Conservation (phyloP, 1,284 basidiomycete genomes). For the Melampsora occidentalis region DNA sequence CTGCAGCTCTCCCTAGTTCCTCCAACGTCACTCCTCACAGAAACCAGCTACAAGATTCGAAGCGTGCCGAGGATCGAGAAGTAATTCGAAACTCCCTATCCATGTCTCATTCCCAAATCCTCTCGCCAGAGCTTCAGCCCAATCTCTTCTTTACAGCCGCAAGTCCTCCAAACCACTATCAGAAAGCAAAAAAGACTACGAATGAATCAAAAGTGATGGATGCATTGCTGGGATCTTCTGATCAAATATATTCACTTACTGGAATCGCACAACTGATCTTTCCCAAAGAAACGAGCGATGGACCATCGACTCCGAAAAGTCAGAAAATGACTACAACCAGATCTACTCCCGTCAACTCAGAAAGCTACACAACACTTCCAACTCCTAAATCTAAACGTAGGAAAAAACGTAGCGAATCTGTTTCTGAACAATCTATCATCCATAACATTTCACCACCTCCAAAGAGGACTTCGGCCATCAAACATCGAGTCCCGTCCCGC, state of each 20-base stretch:
- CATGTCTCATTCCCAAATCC: constrained; percentile 5
- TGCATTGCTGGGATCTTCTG: constrained; percentile 1
- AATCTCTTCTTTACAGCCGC: neutral
- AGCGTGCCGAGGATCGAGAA: constrained; percentile 1
- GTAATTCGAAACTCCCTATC: neutral
- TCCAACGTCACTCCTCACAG: neutral
- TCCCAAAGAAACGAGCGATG: neutral
- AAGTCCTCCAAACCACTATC: neutral
- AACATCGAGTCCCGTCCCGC: no score
- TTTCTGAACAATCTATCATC: no score
- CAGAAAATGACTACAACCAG: neutral
- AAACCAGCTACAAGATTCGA: neutral
- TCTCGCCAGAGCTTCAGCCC: neutral
- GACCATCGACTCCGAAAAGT: neutral
- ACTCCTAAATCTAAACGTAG: neutral
- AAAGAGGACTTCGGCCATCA: no score
- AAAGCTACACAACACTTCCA: neutral
- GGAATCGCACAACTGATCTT: constrained; percentile 5
- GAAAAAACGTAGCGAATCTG: neutral
- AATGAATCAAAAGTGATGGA: neutral
- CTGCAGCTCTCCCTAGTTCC: neutral
- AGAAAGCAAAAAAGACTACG: neutral
- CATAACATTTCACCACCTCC: no score
- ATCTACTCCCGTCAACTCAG: neutral
- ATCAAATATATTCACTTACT: constrained; percentile 1